Conservation (phyloP, 345 rosid genomes). For the Salix exigua region DNA sequence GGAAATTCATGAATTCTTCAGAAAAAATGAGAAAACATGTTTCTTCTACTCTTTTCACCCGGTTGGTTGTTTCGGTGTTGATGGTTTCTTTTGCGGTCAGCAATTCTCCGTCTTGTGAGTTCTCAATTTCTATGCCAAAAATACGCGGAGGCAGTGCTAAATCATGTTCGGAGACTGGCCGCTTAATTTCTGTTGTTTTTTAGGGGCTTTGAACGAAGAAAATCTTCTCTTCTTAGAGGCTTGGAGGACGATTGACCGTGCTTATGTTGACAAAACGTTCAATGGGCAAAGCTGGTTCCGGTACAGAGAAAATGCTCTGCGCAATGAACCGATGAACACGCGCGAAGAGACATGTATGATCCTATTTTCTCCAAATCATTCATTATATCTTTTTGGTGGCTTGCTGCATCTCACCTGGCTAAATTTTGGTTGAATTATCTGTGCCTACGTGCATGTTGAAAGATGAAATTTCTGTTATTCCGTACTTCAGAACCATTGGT, state of each 20-base stretch:
- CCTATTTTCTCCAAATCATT: background rate
- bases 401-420: slow-evolving; percentile 5
- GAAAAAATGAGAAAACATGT: slow-evolving; percentile 34
- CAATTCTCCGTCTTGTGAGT: slow-evolving; percentile 62
- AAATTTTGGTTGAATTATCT: background rate
- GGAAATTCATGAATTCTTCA: slow-evolving; percentile 22
- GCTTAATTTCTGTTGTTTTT: slow-evolving; percentile 3
- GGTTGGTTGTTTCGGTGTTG: slow-evolving; percentile 40
- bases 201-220: slow-evolving; percentile 81
- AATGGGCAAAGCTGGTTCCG: slow-evolving; percentile 99
- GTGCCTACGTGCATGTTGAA: background rate
- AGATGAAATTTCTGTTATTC: background rate
- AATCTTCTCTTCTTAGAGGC: slow-evolving; percentile 90
- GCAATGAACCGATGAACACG: slow-evolving; percentile 80
- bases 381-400: background rate
- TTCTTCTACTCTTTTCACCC: slow-evolving; percentile 40
- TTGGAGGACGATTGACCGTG: slow-evolving; percentile 95
- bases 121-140: background rate
- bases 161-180: background rate
- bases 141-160: background rate
- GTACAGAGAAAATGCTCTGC: slow-evolving; percentile 83
- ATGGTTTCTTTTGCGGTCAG: slow-evolving; percentile 54
- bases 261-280: slow-evolving; percentile 80
- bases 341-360: slow-evolving; percentile 81
- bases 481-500: no score